These are phyloP conservation scores for Aureobasidium zeae DNA, from an alignment of 2,329 filamentous ascomycete genomes.

Conservation along the genomic window DNA sequence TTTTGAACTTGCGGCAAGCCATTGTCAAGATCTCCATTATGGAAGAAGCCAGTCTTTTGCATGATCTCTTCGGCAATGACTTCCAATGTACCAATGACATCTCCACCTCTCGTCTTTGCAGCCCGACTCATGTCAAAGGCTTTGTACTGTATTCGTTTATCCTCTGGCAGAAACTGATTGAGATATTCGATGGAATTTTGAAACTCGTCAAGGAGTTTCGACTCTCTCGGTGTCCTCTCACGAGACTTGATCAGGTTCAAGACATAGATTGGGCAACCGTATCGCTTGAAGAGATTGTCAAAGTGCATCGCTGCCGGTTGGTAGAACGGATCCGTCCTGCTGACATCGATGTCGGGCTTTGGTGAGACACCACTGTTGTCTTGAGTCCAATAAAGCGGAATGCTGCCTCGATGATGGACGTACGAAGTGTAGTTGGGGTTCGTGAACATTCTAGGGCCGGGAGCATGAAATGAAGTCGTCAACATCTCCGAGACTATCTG, in stretches of 20 bases:
- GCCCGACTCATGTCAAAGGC: conserved; percentile 98
- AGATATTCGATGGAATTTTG: conserved; percentile 81
- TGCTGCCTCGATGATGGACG: conserved; percentile 92
- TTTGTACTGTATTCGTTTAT: conserved; percentile 83
- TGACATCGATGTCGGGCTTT: conserved; percentile 91
- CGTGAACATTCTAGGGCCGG: conserved; percentile 73
- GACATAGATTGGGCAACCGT: conserved; percentile 84
- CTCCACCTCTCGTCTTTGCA: conserved; percentile 79
- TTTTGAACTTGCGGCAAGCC: conserved; percentile 68
- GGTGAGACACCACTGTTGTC: conserved; percentile 91
- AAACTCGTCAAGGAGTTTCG: conserved; percentile 80
- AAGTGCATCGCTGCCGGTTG: conserved; percentile 89
- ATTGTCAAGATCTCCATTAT: conserved; percentile 68
- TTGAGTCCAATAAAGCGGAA: conserved; percentile 94
- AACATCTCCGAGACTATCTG: conserved; percentile 93
- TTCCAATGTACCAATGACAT: conserved; percentile 89
- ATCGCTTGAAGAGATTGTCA: conserved; percentile 85
- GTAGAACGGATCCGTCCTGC: conserved; percentile 93
- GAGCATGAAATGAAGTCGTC: conserved; percentile 91
- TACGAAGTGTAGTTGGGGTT: conserved; percentile 93
- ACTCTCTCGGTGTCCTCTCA: conserved; percentile 82
- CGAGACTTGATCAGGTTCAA: conserved; percentile 80
- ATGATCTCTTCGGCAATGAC: conserved; percentile 82
- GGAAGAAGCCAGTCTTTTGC: conserved; percentile 82
- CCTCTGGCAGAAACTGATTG: conserved; percentile 80